phyloP scores from a whole-genome alignment of 306 rosid genomes.

The Quercus parvula region DNA sequence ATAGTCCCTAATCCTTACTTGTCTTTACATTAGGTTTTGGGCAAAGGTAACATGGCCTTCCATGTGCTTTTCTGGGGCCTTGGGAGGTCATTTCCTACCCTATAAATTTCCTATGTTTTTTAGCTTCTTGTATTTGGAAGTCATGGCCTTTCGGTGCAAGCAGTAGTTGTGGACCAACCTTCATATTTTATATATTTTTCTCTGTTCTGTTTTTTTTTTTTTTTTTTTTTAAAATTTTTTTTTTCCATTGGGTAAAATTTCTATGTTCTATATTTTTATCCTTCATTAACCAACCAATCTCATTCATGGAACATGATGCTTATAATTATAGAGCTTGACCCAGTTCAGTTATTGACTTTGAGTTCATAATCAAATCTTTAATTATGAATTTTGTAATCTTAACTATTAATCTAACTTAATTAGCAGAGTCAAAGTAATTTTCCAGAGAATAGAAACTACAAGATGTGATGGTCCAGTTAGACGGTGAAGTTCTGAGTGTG shows the following conservation, averaged over 20 bases:
- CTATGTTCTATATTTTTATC: slow-evolving; percentile 15
- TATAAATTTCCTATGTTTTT: not conserved
- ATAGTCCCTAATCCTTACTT: not conserved
- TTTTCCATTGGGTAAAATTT: too few relatives aligned
- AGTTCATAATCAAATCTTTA: slow-evolving; percentile 18
- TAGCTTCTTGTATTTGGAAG: not conserved
- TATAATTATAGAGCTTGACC: slow-evolving; percentile 23
- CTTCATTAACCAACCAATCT: slow-evolving; percentile 25
- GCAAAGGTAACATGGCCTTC: slow-evolving; percentile 37
- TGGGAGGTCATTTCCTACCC: slow-evolving; percentile 15
- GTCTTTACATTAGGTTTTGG: not conserved
- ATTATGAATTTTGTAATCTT: not conserved
- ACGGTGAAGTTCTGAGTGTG: too few relatives aligned
- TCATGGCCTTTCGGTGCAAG: slow-evolving; percentile 8
- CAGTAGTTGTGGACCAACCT: slow-evolving; percentile 33
- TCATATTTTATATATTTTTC: not conserved
- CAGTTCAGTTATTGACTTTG: slow-evolving; percentile 2
- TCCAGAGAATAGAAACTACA: too few relatives aligned
- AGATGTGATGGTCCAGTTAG: too few relatives aligned
- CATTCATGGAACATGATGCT: slow-evolving; percentile 59
- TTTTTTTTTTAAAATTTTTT: too few relatives aligned
- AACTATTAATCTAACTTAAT: not conserved
- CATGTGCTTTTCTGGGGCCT: slow-evolving; percentile 28
- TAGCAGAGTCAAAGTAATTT: too few relatives aligned
- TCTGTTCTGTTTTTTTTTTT: too few relatives aligned